Conservation (phyloP, 2,329 filamentous ascomycete genomes). For the Beauveria sp. region DNA sequence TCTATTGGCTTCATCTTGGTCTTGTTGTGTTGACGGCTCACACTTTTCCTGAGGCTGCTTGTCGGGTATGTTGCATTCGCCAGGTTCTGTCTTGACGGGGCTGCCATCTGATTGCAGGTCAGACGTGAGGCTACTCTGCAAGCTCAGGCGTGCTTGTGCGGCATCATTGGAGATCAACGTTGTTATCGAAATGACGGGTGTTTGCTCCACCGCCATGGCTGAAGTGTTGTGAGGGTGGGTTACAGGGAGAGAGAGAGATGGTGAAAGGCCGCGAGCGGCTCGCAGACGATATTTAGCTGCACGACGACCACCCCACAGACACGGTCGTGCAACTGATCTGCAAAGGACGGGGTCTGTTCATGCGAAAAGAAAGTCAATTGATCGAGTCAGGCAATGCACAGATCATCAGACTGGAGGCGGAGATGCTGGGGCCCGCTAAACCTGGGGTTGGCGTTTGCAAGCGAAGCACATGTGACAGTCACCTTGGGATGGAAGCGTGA, state of each 20-base stretch:
- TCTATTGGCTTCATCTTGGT: neutral
- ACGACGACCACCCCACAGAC: neutral
- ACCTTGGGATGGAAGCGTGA: too few relatives aligned
- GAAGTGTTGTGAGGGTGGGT: neutral
- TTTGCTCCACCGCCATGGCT: neutral
- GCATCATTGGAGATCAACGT: neutral
- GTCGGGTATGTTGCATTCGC: neutral
- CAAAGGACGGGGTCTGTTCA: neutral
- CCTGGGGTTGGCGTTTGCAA: conserved; percentile 5
- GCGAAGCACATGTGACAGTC: neutral
- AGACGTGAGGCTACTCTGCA: neutral
- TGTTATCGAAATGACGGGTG: neutral
- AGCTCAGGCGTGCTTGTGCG: neutral
- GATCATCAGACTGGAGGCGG: neutral
- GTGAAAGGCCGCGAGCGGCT: neutral
- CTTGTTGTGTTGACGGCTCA: neutral
- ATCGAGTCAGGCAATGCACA: neutral
- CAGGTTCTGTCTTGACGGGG: neutral
- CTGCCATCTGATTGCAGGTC: neutral
- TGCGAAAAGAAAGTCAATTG: neutral
- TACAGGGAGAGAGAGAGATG: neutral
- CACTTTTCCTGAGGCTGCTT: neutral
- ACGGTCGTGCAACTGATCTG: neutral
- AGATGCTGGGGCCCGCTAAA: conserved; percentile 3
- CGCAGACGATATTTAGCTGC: neutral